These are phyloP conservation scores for Flaveria bidentis DNA, from an alignment of 129 eudicot genomes.

Conservation along the genomic window DNA sequence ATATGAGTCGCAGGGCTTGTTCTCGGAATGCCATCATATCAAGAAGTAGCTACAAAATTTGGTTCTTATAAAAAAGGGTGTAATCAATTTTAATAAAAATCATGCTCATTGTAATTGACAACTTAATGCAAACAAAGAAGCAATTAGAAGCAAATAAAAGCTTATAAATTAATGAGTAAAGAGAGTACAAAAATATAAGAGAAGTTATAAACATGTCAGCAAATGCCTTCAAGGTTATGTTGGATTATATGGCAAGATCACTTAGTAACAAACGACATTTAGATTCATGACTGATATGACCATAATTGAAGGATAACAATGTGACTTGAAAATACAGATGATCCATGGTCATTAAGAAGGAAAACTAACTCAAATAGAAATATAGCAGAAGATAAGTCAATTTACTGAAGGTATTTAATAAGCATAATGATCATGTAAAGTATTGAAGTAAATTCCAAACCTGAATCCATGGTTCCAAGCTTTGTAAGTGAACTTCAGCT, in stretches of 20 bases:
- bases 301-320: neutral
- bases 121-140: constrained; percentile 21
- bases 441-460: constrained; percentile 36
- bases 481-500: constrained; percentile 87
- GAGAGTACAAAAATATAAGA: neutral
- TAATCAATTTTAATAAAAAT: constrained; percentile 16
- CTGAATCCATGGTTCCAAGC: constrained; percentile 99
- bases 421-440: constrained; percentile 16
- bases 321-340: neutral
- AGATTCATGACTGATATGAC: constrained; percentile 3
- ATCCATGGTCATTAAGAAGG: constrained; percentile 16
- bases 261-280: neutral
- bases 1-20: constrained; percentile 89
- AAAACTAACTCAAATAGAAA: constrained; percentile 2
- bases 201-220: neutral
- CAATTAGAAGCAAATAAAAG: constrained; percentile 1
- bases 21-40: constrained; percentile 98
- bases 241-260: constrained; percentile 3
- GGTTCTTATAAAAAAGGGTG: constrained; percentile 17
- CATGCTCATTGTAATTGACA: constrained; percentile 9
- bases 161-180: neutral
- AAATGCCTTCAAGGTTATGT: constrained; percentile 14
- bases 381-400: neutral
- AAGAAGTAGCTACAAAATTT: constrained; percentile 72
- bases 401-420: constrained; percentile 12